These are phyloP conservation scores for Ophryocystis elektroscirrha DNA, from an alignment of 169 alveolate species.

Conservation along the genomic window DNA sequence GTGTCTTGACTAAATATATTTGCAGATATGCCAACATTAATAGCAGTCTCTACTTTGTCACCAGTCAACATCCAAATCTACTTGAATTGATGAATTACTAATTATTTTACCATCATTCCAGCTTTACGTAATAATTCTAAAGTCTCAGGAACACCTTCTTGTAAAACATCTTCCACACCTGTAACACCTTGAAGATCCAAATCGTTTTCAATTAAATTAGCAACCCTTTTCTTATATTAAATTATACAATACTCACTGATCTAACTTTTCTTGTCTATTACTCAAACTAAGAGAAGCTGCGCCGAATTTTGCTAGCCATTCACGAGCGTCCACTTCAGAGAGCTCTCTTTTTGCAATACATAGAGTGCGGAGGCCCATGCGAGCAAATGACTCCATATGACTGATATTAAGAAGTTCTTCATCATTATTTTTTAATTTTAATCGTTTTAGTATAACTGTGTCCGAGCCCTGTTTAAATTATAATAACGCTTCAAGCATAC, in stretches of 20 bases:
- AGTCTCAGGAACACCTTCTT: conserved; percentile 83
- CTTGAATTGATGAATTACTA: too few relatives aligned
- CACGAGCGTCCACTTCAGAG: conserved; percentile 29
- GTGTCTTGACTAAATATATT: background rate
- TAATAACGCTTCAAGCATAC: too few relatives aligned
- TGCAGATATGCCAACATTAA: conserved; percentile 53
- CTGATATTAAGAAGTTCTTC: too few relatives aligned
- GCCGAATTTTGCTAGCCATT: conserved; percentile 36
- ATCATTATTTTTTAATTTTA: conserved; percentile 18
- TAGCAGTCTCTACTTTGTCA: conserved; percentile 86
- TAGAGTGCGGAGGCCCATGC: conserved; percentile 61
- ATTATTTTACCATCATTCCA: too few relatives aligned
- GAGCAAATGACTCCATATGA: conserved; percentile 43
- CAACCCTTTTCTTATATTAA: too few relatives aligned
- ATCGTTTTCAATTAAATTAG: conserved; percentile 66
- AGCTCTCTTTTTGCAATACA: conserved; percentile 66
- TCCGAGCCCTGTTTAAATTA: conserved; percentile 71
- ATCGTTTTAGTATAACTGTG: conserved; percentile 48
- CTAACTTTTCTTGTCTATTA: background rate
- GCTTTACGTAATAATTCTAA: conserved; percentile 69
- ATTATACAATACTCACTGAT: background rate
- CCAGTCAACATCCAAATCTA: conserved; percentile 97
- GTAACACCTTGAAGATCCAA: conserved; percentile 76
- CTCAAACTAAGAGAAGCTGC: conserved; percentile 13
- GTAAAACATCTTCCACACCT: conserved; percentile 86